phyloP scores from a whole-genome alignment of 176 grass and related monocot genomes.

The Aegilops tauschii region DNA sequence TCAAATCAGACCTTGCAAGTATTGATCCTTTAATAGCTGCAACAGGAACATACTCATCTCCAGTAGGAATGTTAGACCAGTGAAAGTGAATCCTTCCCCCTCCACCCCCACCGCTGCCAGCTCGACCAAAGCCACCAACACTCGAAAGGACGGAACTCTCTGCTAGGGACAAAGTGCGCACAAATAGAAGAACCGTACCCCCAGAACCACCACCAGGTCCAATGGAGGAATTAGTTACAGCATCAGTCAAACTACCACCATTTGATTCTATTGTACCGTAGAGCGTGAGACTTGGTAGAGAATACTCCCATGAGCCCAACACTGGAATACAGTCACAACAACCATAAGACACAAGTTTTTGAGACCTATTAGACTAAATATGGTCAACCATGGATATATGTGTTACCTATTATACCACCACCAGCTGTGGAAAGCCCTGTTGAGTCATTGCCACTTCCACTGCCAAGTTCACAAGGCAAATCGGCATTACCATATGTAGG shows the following conservation, averaged over 20 bases:
- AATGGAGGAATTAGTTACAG: slow-evolving; percentile 41
- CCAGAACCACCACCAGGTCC: slow-evolving; percentile 94
- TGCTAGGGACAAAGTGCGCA: slow-evolving; percentile 60
- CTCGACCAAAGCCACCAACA: slow-evolving; percentile 67
- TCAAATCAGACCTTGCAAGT: slow-evolving; percentile 62
- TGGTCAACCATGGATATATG: background rate
- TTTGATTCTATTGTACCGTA: slow-evolving; percentile 88
- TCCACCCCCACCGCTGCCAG: slow-evolving; percentile 76
- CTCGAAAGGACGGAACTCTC: slow-evolving; percentile 76
- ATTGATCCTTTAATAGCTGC: slow-evolving; percentile 83
- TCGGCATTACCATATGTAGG: slow-evolving; percentile 69
- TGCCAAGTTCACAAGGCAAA: slow-evolving; percentile 97
- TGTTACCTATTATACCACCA: slow-evolving; percentile 93
- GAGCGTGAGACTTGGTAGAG: slow-evolving; percentile 59
- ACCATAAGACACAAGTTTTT: slow-evolving; percentile 19
- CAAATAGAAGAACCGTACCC: slow-evolving; percentile 94
- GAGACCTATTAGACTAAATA: slow-evolving; percentile 15
- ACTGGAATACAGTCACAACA: slow-evolving; percentile 52
- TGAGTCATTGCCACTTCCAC: slow-evolving; percentile 91
- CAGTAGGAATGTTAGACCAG: slow-evolving; percentile 88
- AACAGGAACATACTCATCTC: slow-evolving; percentile 93
- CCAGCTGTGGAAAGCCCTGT: slow-evolving; percentile 69
- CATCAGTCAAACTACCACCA: slow-evolving; percentile 56
- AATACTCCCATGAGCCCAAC: slow-evolving; percentile 95
- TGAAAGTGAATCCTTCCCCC: slow-evolving; percentile 98